phyloP scores from a whole-genome alignment of 139 green algal species.

The Closterium sp. region DNA sequence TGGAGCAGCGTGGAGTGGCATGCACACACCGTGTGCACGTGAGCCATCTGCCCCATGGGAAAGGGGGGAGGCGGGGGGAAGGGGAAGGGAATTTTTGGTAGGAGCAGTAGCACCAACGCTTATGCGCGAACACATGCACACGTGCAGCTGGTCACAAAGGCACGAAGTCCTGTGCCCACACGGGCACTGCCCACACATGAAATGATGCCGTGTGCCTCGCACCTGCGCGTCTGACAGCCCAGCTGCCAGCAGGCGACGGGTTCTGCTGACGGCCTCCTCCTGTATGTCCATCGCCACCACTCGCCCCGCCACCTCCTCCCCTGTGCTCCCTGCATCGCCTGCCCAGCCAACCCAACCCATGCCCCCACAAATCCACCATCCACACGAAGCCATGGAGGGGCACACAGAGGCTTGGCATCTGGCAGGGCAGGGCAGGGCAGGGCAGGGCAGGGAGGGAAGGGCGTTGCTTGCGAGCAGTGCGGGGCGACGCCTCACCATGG shows the following conservation, averaged over 20 bases:
- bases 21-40: not conserved
- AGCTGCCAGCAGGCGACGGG: not conserved
- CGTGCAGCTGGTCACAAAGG: too few species aligned
- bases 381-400: not conserved
- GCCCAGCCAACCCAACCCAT: not conserved
- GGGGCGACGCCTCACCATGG: not conserved
- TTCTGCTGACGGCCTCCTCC: not conserved
- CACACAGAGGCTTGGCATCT: not conserved
- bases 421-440: not conserved
- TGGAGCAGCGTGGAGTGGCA: not conserved
- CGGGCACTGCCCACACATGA: not conserved
- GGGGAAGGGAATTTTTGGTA: too few species aligned
- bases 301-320: not conserved
- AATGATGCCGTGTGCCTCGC: not conserved
- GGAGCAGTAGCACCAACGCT: too few species aligned
- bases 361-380: too few species aligned
- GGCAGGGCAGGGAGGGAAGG: too few species aligned
- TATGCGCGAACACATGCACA: too few species aligned
- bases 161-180: too few species aligned
- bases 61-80: not conserved
- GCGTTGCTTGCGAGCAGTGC: not conserved
- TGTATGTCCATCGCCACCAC: conserved; percentile 27
- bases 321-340: not conserved
- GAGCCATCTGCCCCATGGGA: not conserved
- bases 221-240: not conserved